Conservation (phyloP, 2,329 filamentous ascomycete species). For the Fusarium sp. region DNA sequence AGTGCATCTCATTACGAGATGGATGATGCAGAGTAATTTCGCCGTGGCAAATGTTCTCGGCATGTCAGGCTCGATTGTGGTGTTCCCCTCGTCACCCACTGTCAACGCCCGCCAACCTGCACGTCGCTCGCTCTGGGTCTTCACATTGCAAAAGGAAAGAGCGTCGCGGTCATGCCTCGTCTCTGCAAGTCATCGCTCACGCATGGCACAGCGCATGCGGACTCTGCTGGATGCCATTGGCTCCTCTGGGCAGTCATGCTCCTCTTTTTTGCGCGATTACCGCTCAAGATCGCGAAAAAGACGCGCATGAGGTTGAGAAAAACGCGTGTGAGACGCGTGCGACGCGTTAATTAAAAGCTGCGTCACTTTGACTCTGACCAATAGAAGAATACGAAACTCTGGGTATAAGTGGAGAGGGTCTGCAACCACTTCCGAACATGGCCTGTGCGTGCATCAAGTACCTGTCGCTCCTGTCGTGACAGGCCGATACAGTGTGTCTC, state of each 20-base stretch:
- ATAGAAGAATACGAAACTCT: conserved; percentile 16
- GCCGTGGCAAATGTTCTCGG: neutral
- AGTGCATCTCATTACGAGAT: conserved; percentile 17
- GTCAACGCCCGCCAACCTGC: neutral
- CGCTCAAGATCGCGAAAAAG: conserved; percentile 21
- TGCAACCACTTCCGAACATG: conserved; percentile 42
- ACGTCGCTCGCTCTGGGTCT: neutral
- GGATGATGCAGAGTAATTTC: neutral
- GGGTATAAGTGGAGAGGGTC: conserved; percentile 20
- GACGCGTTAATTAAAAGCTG: conserved; percentile 32
- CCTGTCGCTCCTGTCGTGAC: conserved; percentile 18
- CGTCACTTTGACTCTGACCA: conserved; percentile 11
- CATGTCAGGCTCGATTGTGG: neutral
- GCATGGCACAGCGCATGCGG: conserved; percentile 12
- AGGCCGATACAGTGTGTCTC: conserved; percentile 15
- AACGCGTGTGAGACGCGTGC: conserved; percentile 21
- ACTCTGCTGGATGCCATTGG: conserved; percentile 19
- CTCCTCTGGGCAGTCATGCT: conserved; percentile 7
- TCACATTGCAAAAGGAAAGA: neutral
- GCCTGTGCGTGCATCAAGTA: conserved; percentile 36
- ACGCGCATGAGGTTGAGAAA: conserved; percentile 19
- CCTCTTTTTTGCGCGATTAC: conserved; percentile 19
- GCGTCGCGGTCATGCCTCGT: neutral
- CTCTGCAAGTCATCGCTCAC: conserved; percentile 10
- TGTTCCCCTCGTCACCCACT: neutral